Percentiles rank a stretch among this genome's conserved stretches.
These are phyloP conservation scores for Pyrenula massariospora DNA, from an alignment of 495 filamentous ascomycete species.

Conservation along the genomic window DNA sequence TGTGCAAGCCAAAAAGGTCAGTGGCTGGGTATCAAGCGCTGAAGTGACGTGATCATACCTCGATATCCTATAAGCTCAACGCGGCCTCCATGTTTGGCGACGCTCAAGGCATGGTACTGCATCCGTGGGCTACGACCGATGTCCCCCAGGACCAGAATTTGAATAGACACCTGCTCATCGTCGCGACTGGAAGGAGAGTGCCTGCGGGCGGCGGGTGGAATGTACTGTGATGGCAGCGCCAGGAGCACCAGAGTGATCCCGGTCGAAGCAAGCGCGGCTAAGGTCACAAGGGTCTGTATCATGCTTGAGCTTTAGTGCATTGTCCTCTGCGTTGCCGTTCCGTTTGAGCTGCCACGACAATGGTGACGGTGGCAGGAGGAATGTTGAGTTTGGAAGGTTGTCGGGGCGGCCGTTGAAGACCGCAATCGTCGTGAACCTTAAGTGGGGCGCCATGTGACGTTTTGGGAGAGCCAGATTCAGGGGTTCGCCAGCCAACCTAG, in stretches of 20 bases:
- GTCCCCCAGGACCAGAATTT: slow-evolving; percentile 94
- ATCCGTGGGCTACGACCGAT: slow-evolving; percentile 94
- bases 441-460: background rate
- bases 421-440: too few relatives aligned
- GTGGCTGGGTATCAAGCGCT: slow-evolving; percentile 14
- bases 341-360: too few relatives aligned
- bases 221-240: slow-evolving; percentile 39
- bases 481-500: background rate
- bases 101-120: slow-evolving; percentile 95
- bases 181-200: slow-evolving; percentile 4
- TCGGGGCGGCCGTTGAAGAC: too few relatives aligned
- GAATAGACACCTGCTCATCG: slow-evolving; percentile 38
- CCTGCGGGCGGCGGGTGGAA: background rate
- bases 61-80: slow-evolving; percentile 84
- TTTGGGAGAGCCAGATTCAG: background rate
- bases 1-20: slow-evolving; percentile 8
- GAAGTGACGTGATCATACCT: slow-evolving; percentile 37
- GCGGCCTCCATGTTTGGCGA: slow-evolving; percentile 68
- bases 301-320: slow-evolving; percentile 11
- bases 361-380: background rate
- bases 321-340: background rate
- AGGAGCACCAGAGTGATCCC: slow-evolving; percentile 35
- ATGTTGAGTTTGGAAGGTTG: background rate
- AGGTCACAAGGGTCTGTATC: slow-evolving; percentile 28
- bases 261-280: slow-evolving; percentile 38